phyloP scores from a whole-genome alignment of 2,329 filamentous ascomycete genomes.

The Talaromyces sp. region DNA sequence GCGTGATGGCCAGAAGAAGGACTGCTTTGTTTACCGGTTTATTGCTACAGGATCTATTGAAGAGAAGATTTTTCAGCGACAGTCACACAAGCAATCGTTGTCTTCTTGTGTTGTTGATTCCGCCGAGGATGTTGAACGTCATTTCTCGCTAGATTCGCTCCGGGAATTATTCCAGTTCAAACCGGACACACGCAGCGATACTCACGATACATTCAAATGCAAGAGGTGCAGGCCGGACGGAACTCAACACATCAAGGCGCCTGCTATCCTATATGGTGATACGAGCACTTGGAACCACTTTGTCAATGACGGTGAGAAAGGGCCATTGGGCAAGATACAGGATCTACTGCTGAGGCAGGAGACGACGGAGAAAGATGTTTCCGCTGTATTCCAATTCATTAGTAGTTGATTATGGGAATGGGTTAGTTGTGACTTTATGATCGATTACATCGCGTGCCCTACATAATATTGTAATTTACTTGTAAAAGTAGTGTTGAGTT shows the following conservation, averaged over 20 bases:
- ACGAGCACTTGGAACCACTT: constrained; percentile 99
- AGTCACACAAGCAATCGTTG: constrained; percentile 95
- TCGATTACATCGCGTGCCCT: not conserved
- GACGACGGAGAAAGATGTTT: constrained; percentile 72
- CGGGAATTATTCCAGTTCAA: constrained; percentile 94
- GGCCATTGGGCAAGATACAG: constrained; percentile 75
- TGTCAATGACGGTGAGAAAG: constrained; percentile 66
- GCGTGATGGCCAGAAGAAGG: constrained; percentile 98
- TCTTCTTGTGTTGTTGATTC: constrained; percentile 96
- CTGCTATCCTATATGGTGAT: constrained; percentile 94
- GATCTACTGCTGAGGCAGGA: constrained; percentile 89
- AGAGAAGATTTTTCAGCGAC: constrained; percentile 98
- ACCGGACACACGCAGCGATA: constrained; percentile 80
- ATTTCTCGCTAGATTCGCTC: constrained; percentile 88
- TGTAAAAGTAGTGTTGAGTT: not conserved
- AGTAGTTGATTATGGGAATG: constrained; percentile 60
- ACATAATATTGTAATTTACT: not conserved
- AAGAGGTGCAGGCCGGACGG: constrained; percentile 89
- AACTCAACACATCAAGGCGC: constrained; percentile 81
- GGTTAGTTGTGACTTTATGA: not conserved
- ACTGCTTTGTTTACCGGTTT: constrained; percentile 99
- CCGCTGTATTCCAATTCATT: constrained; percentile 97
- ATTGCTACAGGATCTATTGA: constrained; percentile 97
- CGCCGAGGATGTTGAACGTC: constrained; percentile 92
- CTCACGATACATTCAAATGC: constrained; percentile 98